Conservation (phyloP, 2,329 filamentous ascomycete genomes). For the Trichoderma oligosporum region DNA sequence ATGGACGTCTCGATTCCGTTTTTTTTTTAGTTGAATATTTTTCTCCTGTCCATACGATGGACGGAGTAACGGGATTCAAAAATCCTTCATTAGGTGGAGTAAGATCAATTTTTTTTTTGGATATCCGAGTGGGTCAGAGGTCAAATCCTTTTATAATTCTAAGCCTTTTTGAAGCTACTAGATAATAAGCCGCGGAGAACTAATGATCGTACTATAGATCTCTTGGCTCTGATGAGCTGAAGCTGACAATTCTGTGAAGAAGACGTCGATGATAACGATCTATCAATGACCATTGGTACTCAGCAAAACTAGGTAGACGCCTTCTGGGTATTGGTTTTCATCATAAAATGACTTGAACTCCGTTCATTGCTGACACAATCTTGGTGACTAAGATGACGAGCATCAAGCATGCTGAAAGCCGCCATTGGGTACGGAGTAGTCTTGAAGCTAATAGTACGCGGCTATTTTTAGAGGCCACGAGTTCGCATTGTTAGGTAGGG, state of each 20-base stretch:
- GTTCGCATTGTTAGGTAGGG: too few species aligned
- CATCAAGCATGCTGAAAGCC: too few species aligned
- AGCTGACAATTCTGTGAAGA: not conserved
- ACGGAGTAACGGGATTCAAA: not conserved
- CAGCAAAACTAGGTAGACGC: not conserved
- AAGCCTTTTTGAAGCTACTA: not conserved
- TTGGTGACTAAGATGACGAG: too few species aligned
- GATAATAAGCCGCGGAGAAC: too few species aligned
- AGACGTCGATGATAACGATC: not conserved
- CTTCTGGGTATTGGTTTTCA: not conserved
- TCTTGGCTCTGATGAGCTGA: not conserved
- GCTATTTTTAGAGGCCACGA: too few species aligned
- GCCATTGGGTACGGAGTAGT: too few species aligned
- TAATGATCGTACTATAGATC: not conserved
- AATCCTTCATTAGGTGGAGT: not conserved
- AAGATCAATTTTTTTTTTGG: not conserved
- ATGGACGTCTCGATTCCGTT: too few species aligned
- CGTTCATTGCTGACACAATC: too few species aligned
- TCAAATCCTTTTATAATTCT: not conserved
- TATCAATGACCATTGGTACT: too few species aligned
- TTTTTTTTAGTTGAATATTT: not conserved
- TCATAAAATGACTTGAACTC: too few species aligned
- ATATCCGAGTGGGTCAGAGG: slow-evolving; percentile 1
- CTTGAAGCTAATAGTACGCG: too few species aligned
- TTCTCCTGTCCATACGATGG: not conserved